Percentiles rank a stretch among this genome's conserved stretches.
Evolutionary conservation across 208 protist genomes (phyloP).

Genomic region (Novymonas esmeraldas): DNA sequence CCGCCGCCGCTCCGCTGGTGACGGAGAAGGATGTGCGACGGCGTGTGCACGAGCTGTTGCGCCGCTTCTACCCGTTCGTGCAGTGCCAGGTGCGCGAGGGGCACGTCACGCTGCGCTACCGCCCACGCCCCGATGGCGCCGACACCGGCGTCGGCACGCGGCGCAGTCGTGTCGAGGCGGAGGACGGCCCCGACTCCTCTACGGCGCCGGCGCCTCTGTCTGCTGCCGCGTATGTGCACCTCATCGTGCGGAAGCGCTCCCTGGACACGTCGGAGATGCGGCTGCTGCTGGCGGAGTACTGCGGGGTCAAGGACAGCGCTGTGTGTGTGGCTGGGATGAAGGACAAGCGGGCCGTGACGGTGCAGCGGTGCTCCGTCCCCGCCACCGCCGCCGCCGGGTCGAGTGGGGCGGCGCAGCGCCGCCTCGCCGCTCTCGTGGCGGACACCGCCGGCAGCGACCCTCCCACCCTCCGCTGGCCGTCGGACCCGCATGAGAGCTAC

Average conservation of each 20-base stretch:
- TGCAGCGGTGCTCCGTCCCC: conserved; percentile 81
- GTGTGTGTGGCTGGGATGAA: conserved; percentile 93
- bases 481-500: conserved; percentile 45
- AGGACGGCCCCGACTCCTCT: neutral
- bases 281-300: conserved; percentile 51
- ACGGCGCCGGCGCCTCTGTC: neutral
- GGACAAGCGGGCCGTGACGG: conserved; percentile 90
- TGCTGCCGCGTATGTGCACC: conserved; percentile 30
- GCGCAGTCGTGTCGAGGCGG: neutral
- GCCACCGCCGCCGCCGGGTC: neutral
- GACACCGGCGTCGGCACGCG: conserved; percentile 1
- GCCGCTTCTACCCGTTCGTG: conserved; percentile 67
- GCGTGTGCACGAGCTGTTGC: conserved; percentile 66
- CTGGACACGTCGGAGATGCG: conserved; percentile 82
- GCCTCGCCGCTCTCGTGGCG: conserved; percentile 1
- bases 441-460: neutral
- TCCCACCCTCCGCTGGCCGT: conserved; percentile 38
- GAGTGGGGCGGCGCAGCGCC: neutral
- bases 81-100: conserved; percentile 59
- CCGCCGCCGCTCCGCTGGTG: conserved; percentile 17
- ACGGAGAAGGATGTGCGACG: conserved; percentile 66
- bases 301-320: conserved; percentile 35
- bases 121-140: neutral
- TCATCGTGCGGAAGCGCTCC: conserved; percentile 83
- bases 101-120: conserved; percentile 31